A percentile compares a stretch with the other conserved stretches of the same genome.
These are phyloP conservation scores for Penicillium mononematosum DNA, from an alignment of 495 filamentous ascomycete species.

Conservation along the genomic window DNA sequence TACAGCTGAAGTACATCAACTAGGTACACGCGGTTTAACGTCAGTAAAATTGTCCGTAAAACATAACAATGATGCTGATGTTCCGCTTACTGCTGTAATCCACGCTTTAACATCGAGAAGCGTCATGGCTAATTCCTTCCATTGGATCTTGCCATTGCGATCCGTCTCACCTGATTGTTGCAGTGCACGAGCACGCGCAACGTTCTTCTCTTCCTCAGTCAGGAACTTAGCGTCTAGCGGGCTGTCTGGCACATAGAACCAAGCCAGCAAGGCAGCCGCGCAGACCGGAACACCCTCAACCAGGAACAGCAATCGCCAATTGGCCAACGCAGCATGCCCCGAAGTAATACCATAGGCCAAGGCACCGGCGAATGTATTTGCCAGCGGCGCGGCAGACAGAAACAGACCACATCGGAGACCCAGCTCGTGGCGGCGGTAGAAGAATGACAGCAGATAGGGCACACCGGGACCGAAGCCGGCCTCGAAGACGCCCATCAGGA, in stretches of 20 bases:
- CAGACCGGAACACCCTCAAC: constrained; percentile 78
- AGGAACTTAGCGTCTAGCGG: constrained; percentile 69
- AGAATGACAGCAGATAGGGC: constrained; percentile 76
- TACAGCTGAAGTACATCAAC: constrained; percentile 62
- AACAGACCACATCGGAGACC: constrained; percentile 77
- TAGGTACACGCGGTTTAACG: constrained; percentile 13
- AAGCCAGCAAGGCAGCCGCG: constrained; percentile 63
- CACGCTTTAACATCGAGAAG: constrained; percentile 62
- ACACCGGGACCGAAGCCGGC: constrained; percentile 66
- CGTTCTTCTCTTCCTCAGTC: constrained; percentile 64
- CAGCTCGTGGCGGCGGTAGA: constrained; percentile 76
- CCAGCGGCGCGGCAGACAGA: constrained; percentile 73
- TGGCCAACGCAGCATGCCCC: constrained; percentile 61
- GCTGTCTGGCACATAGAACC: constrained; percentile 68
- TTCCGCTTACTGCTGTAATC: constrained; percentile 47
- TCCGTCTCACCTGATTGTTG: constrained; percentile 61
- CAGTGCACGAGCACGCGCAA: constrained; percentile 62
- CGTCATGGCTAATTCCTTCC: constrained; percentile 57
- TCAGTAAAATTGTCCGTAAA: not conserved
- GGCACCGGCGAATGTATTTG: constrained; percentile 79
- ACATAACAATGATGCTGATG: not conserved
- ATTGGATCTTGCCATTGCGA: constrained; percentile 52
- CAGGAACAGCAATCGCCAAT: constrained; percentile 80
- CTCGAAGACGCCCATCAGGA: constrained; percentile 66
- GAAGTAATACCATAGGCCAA: constrained; percentile 82